phyloP scores from a whole-genome alignment of 2,329 filamentous ascomycete genomes.

The Neofusicoccum laricinum region DNA sequence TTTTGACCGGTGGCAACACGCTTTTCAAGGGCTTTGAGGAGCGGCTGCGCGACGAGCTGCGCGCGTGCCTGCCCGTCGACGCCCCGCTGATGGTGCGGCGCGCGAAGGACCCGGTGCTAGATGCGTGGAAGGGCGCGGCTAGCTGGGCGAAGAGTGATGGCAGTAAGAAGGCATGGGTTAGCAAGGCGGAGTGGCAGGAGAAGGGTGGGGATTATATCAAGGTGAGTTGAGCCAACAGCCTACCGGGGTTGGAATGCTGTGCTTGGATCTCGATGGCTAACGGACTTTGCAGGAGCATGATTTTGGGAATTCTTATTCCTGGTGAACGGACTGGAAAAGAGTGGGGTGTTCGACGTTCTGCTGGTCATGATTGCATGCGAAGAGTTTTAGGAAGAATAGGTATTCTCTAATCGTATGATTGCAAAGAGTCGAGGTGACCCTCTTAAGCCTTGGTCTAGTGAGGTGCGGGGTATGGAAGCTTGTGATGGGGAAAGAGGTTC shows the following conservation, averaged over 20 bases:
- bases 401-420: background rate
- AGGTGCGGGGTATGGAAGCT: too few species aligned
- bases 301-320: slow-evolving; percentile 14
- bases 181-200: slow-evolving; percentile 80
- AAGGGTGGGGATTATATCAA: slow-evolving; percentile 94
- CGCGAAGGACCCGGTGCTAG: slow-evolving; percentile 73
- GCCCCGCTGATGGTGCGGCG: slow-evolving; percentile 66
- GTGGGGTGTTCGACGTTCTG: background rate
- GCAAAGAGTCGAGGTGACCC: background rate
- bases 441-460: too few species aligned
- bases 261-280: background rate
- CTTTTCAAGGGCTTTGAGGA: slow-evolving; percentile 86
- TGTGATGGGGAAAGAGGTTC: too few species aligned
- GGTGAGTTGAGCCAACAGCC: slow-evolving; percentile 41
- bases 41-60: slow-evolving; percentile 69
- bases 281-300: slow-evolving; percentile 9
- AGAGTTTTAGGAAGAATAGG: background rate
- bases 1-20: slow-evolving; percentile 91
- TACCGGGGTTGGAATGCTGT: background rate
- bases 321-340: background rate
- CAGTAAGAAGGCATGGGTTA: slow-evolving; percentile 66
- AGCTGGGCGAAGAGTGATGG: slow-evolving; percentile 67
- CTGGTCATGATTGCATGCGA: background rate
- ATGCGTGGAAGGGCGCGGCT: slow-evolving; percentile 93
- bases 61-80: slow-evolving; percentile 67